Evolutionary conservation across 768 basidiomycete genomes (phyloP).

Genomic region (Boletus rubropictus): DNA sequence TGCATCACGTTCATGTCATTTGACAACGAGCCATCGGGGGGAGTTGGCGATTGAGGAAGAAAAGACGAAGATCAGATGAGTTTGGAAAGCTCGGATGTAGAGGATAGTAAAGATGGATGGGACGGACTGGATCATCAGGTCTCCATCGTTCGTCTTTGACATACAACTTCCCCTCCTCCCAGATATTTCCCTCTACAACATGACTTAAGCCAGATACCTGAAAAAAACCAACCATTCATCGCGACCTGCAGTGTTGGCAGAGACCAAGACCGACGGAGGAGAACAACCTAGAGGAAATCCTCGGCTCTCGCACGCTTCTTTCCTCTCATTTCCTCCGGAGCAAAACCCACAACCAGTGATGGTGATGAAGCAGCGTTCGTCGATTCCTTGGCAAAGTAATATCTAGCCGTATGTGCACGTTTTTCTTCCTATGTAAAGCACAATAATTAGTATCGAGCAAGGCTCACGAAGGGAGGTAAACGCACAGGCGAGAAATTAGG

Average conservation of each 20-base stretch:
- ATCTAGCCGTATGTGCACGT: conserved; percentile 59
- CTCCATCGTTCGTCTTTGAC: conserved; percentile 23
- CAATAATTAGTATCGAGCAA: background rate
- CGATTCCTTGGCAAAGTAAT: conserved; percentile 47
- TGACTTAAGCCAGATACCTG: conserved; percentile 23
- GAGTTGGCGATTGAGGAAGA: conserved; percentile 12
- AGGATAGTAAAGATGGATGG: conserved; percentile 30
- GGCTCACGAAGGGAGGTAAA: conserved; percentile 5
- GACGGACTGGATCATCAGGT: conserved; percentile 33
- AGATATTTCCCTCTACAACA: conserved; percentile 12
- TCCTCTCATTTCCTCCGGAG: conserved; percentile 59
- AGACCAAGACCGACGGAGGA: conserved; percentile 28
- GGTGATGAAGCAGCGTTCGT: conserved; percentile 19
- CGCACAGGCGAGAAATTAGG: conserved; percentile 75
- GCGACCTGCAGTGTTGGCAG: conserved; percentile 24
- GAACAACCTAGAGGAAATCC: conserved; percentile 60
- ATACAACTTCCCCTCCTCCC: background rate
- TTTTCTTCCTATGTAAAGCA: conserved; percentile 61
- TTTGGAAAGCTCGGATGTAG: conserved; percentile 14
- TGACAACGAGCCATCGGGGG: conserved; percentile 9
- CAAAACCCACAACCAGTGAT: conserved; percentile 26
- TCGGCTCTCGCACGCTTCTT: conserved; percentile 84
- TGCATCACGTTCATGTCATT: conserved; percentile 3
- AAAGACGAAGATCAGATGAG: conserved; percentile 23
- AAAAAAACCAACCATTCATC: conserved; percentile 28